Evolutionary conservation across 345 rosid species (phyloP).

Genomic region (Brassica nigra): DNA sequence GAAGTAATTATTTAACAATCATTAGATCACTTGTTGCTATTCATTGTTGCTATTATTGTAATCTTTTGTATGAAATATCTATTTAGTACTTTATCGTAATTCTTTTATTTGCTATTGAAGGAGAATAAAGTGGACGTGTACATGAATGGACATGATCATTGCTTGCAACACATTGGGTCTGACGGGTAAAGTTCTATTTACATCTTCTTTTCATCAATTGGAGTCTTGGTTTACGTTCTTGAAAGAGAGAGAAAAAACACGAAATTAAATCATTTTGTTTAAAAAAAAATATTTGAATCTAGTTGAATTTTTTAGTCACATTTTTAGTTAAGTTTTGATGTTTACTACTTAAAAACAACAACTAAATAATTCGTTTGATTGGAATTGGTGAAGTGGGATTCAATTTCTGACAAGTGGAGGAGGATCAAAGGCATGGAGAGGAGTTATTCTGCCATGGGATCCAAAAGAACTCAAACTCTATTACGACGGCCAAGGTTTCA

Average conservation of each 20-base stretch:
- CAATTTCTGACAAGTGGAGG: slow-evolving; percentile 76
- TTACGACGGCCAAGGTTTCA: slow-evolving; percentile 79
- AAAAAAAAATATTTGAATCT: neutral
- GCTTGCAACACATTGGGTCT: slow-evolving; percentile 54
- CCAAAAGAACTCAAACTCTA: slow-evolving; percentile 63
- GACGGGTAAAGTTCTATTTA: slow-evolving; percentile 39
- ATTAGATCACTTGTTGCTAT: neutral
- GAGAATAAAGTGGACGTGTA: slow-evolving; percentile 53
- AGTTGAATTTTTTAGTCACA: neutral
- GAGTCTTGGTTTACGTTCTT: neutral
- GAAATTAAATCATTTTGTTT: neutral
- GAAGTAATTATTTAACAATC: neutral
- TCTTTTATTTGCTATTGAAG: slow-evolving; percentile 31
- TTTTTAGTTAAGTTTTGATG: neutral
- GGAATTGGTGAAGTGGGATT: slow-evolving; percentile 38
- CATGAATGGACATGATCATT: slow-evolving; percentile 70
- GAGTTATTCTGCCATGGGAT: slow-evolving; percentile 46
- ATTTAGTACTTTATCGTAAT: neutral
- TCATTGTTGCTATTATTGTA: neutral
- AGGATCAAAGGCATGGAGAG: slow-evolving; percentile 87
- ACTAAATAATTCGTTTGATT: neutral
- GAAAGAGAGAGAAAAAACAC: neutral
- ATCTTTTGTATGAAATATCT: neutral
- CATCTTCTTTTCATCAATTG: neutral
- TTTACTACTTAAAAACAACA: neutral